phyloP scores from a whole-genome alignment of 495 filamentous ascomycete species.

The Evernia prunastri region DNA sequence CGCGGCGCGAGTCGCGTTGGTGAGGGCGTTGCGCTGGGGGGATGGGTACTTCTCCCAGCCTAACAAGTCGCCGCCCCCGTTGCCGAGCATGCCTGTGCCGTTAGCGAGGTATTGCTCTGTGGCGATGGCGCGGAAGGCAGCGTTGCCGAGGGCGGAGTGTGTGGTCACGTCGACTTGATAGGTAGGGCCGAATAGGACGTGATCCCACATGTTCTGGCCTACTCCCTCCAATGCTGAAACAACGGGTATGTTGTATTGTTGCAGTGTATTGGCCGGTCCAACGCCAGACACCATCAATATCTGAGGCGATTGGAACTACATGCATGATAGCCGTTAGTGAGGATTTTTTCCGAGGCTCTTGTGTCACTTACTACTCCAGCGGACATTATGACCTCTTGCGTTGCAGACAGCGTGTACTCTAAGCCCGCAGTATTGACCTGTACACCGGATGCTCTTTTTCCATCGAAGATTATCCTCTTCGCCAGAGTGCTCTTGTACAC shows the following conservation, averaged over 20 bases:
- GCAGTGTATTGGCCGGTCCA: constrained; percentile 28
- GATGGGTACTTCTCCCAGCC: constrained; percentile 14
- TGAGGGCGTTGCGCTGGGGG: background rate
- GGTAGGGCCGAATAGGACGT: constrained; percentile 26
- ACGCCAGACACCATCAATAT: constrained; percentile 45
- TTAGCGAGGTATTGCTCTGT: background rate
- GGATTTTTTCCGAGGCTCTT: too few species aligned
- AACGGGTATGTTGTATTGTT: constrained; percentile 29
- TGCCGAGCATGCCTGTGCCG: background rate
- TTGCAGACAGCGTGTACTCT: constrained; percentile 36
- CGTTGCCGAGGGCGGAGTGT: background rate
- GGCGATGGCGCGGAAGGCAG: background rate
- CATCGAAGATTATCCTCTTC: constrained; percentile 13
- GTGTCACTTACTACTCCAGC: constrained; percentile 41
- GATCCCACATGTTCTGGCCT: constrained; percentile 31
- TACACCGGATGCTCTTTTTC: constrained; percentile 7
- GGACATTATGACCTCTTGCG: constrained; percentile 51
- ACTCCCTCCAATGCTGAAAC: constrained; percentile 29
- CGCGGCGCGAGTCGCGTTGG: background rate
- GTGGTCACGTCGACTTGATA: background rate
- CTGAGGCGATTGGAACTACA: constrained; percentile 38
- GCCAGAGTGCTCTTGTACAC: constrained; percentile 15
- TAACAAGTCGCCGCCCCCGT: background rate
- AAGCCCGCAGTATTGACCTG: background rate
- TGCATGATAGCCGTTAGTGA: too few species aligned